Conservation (phyloP, 2,329 filamentous ascomycete genomes). For the Fusarium decemcellulare region DNA sequence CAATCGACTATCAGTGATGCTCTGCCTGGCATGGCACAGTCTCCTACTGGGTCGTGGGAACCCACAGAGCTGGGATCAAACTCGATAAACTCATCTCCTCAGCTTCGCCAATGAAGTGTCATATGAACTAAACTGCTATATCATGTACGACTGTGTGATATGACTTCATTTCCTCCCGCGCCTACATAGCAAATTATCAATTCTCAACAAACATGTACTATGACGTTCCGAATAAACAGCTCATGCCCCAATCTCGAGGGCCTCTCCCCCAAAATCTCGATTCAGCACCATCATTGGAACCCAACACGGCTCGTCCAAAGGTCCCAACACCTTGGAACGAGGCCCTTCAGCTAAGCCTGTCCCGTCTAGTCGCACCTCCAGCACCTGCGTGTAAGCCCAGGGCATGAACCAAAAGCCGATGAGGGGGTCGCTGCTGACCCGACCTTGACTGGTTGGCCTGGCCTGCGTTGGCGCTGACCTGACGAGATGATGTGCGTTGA, state of each 20-base stretch:
- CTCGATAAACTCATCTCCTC: constrained; percentile 6
- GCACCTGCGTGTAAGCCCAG: constrained; percentile 25
- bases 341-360: constrained; percentile 24
- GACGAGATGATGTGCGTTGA: constrained; percentile 10
- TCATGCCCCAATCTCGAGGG: constrained; percentile 10
- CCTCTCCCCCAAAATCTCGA: constrained; percentile 11
- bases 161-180: constrained; percentile 5
- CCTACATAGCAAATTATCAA: background rate
- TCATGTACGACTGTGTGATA: background rate
- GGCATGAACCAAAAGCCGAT: background rate
- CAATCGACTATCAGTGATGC: constrained; percentile 11
- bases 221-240: constrained; percentile 3
- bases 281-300: constrained; percentile 29
- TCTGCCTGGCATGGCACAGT: background rate
- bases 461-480: constrained; percentile 5
- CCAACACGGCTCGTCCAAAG: constrained; percentile 29
- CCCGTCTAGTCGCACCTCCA: constrained; percentile 22
- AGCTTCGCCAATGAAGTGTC: constrained; percentile 14
- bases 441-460: constrained; percentile 9
- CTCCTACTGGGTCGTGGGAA: constrained; percentile 15
- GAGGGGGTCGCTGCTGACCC: constrained; percentile 8
- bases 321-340: background rate
- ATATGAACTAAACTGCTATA: background rate
- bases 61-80: constrained; percentile 28
- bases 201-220: constrained; percentile 9